phyloP scores from a whole-genome alignment of 176 grass and related monocot species.

The Avena atlantica region DNA sequence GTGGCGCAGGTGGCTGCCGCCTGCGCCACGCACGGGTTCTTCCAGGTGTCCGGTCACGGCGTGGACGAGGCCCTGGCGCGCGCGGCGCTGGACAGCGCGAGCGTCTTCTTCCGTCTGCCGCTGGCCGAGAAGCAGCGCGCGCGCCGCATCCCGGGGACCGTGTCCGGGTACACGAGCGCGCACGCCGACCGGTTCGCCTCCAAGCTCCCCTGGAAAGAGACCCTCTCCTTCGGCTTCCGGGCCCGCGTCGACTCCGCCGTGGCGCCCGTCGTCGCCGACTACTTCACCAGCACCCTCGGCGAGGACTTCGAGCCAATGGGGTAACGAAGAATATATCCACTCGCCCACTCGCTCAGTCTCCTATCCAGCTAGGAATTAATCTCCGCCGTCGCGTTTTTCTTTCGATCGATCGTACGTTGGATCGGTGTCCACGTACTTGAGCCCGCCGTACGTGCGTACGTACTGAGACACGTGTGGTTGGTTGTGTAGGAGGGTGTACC shows the following conservation, averaged over 20 bases:
- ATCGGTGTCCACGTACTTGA: not conserved
- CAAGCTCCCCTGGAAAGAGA: constrained; percentile 97
- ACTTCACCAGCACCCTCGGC: constrained; percentile 76
- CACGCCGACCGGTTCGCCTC: constrained; percentile 83
- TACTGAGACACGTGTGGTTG: not conserved
- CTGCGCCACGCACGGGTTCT: constrained; percentile 78
- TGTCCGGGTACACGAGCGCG: constrained; percentile 83
- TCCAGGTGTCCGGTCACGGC: constrained; percentile 80
- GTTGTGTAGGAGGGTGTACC: constrained; percentile 65
- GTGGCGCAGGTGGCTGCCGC: constrained; percentile 53
- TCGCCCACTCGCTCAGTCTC: not conserved
- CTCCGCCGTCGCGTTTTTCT: not conserved
- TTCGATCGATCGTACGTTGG: not conserved
- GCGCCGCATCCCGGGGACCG: constrained; percentile 59
- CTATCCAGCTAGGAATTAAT: not conserved
- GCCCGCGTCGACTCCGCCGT: not conserved
- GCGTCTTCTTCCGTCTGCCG: constrained; percentile 74
- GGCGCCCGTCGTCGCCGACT: constrained; percentile 59
- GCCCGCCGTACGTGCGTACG: not conserved
- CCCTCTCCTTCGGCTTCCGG: constrained; percentile 83
- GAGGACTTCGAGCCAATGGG: constrained; percentile 68
- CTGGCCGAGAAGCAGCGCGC: constrained; percentile 62
- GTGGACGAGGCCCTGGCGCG: constrained; percentile 49
- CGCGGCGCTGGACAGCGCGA: constrained; percentile 55
- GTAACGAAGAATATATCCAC: constrained; percentile 39